Conservation (phyloP, 2,329 filamentous ascomycete species). For the Fusarium sp. region DNA sequence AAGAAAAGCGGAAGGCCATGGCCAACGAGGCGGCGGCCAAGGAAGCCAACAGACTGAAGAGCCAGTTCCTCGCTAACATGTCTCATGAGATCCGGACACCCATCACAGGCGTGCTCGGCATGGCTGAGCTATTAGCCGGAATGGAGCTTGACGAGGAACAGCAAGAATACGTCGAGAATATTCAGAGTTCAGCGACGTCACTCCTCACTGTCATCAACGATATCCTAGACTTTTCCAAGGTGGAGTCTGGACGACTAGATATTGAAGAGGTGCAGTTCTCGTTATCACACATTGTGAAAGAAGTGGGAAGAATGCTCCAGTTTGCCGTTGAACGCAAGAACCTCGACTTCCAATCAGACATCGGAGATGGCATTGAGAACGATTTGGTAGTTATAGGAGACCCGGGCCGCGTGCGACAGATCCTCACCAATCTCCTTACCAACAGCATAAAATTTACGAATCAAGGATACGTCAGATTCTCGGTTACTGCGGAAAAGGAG, state of each 20-base stretch:
- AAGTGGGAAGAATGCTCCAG: conserved; percentile 88
- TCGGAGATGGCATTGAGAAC: conserved; percentile 71
- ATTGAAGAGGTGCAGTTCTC: conserved; percentile 87
- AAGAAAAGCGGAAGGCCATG: conserved; percentile 77
- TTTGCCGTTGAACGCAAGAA: conserved; percentile 87
- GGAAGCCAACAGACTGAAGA: conserved; percentile 84
- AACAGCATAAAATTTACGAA: conserved; percentile 83
- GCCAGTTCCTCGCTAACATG: conserved; percentile 84
- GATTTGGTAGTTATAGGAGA: conserved; percentile 88
- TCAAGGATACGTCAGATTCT: conserved; percentile 76
- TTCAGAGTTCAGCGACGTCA: conserved; percentile 83
- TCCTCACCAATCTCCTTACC: conserved; percentile 82
- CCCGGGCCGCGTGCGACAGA: conserved; percentile 85
- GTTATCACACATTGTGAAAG: conserved; percentile 77
- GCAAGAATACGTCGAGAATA: conserved; percentile 80
- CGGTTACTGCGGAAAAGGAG: conserved; percentile 73
- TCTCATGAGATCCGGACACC: conserved; percentile 84
- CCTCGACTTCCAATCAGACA: conserved; percentile 76
- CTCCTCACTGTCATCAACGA: conserved; percentile 91
- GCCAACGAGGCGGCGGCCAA: conserved; percentile 84
- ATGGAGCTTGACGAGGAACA: conserved; percentile 78
- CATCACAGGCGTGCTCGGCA: conserved; percentile 84
- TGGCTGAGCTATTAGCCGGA: conserved; percentile 80
- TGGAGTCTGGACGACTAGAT: conserved; percentile 81
- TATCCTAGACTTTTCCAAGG: conserved; percentile 90